phyloP scores from a whole-genome alignment of 352 stramenopile species.

The Globisporangium polare region DNA sequence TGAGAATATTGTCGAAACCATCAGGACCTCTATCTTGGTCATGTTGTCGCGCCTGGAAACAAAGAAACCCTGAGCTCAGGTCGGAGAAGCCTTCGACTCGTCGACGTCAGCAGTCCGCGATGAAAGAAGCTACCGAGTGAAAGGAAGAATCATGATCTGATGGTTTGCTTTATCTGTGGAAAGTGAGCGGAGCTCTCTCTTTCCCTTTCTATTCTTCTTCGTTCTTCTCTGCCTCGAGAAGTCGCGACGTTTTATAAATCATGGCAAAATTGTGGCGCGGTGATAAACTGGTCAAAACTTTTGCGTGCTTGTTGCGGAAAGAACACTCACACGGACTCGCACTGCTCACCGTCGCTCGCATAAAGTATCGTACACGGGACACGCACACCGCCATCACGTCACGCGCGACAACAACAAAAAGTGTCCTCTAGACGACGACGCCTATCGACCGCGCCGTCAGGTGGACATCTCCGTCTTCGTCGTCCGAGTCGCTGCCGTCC shows the following conservation, averaged over 20 bases:
- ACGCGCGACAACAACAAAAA: background rate
- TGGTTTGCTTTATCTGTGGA: no score
- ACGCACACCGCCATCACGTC: background rate
- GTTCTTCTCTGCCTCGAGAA: no score
- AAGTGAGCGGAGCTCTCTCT: no score
- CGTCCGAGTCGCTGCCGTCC: constrained; percentile 5
- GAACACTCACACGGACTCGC: background rate
- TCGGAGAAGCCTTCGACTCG: no score
- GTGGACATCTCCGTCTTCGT: background rate
- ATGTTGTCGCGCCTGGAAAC: no score
- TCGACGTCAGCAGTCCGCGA: no score
- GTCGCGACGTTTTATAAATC: background rate
- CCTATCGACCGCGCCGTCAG: background rate
- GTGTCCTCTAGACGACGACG: constrained; percentile 7
- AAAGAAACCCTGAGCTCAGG: no score
- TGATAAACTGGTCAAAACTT: background rate
- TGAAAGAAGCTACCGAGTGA: no score
- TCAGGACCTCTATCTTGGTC: no score
- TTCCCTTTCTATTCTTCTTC: no score
- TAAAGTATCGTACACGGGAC: background rate
- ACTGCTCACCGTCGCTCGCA: background rate
- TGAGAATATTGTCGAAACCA: no score
- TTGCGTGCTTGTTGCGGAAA: background rate
- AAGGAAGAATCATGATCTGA: no score
- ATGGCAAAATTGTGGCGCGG: constrained; percentile 1